phyloP scores from a whole-genome alignment of 2,329 filamentous ascomycete genomes.

The Colletotrichum paranaense region DNA sequence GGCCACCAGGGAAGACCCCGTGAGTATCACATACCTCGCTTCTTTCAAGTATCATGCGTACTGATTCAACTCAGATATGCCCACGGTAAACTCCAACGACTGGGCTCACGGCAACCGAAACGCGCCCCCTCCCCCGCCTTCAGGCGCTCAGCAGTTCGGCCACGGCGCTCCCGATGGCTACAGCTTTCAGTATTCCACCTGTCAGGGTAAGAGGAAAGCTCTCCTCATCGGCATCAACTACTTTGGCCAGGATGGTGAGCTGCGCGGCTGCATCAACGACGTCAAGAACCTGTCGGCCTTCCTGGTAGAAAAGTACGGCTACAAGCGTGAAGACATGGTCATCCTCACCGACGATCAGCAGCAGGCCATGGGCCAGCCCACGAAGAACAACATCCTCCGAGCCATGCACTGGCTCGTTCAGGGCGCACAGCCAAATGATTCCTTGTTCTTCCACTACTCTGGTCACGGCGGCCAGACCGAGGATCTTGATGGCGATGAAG shows the following conservation, averaged over 20 bases:
- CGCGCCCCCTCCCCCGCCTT: constrained; percentile 57
- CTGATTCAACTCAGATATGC: constrained; percentile 32
- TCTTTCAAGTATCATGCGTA: neutral
- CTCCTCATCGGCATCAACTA: constrained; percentile 86
- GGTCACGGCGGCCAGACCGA: constrained; percentile 82
- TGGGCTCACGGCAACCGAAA: constrained; percentile 44
- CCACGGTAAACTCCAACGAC: constrained; percentile 40
- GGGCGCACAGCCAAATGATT: constrained; percentile 78
- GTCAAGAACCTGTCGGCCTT: constrained; percentile 81
- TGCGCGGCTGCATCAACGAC: constrained; percentile 84
- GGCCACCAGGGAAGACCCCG: constrained; percentile 28
- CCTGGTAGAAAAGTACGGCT: constrained; percentile 74
- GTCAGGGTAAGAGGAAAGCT: constrained; percentile 78
- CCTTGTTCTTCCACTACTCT: constrained; percentile 82
- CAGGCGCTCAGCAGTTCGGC: constrained; percentile 68
- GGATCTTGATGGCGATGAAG: constrained; percentile 80
- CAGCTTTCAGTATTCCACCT: constrained; percentile 81
- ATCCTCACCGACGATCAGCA: constrained; percentile 80
- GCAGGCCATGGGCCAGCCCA: constrained; percentile 77
- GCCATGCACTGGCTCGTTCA: constrained; percentile 82
- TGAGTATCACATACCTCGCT: neutral
- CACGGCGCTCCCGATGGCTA: constrained; percentile 76
- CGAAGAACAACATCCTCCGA: constrained; percentile 79
- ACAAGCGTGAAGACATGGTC: constrained; percentile 84
- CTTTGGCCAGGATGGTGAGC: constrained; percentile 77